Base-by-base conservation (phyloP, 179 eudicot species). In the Drosera spatulata region DNA sequence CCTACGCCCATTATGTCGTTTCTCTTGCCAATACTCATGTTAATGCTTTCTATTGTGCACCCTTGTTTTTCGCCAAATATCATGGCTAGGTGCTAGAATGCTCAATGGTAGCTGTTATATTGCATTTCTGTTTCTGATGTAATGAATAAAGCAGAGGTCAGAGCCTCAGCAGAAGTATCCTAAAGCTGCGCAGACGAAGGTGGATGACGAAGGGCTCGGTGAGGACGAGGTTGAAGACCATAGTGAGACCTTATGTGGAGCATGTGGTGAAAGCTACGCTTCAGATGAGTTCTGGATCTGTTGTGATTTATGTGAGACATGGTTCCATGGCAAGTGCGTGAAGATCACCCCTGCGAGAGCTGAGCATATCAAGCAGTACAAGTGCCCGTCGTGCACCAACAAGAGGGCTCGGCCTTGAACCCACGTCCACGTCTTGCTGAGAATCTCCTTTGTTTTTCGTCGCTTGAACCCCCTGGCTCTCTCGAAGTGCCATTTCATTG, bases 311-410 rank as follows among this genome's bases (percentile, higher is more conserved):
- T 88, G 96, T 41, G 96, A 88, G 68, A 86, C 76, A n/a, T 88
- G 96, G 96, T 88, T 86, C 70, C 96, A 88, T 68, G 96, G 96
- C 42, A 88, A 77, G 73, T 88, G 96, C 40, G 96, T 88, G 64
- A 88, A 82, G 88, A 86, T 88, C 59, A 88, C 96, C 5, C 96
- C 95, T 1, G 95, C 96, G 0, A 72, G 83, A 62, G 96, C 96
- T 8, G 91, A 88, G 72, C 88, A 82, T 66, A 84, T 88, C 72
- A 86, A 88, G 82, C 96, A 84, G 66, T 88, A 88, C 82, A 88
- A 86, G 76, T 88, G 96, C 71, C 96, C 96, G 2, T 69, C 90
- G 10, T 88, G 96, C 82, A 80, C 74, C 82, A 86, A 79, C 85
- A 88, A 88, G 76, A 76, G 95, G 67, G 74, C 82, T 10, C 85